Evolutionary conservation across 805 yeast genomes (phyloP), one percentile per base, ranked within the genome.

Genomic region (Candida pseudoglaebosa): DNA sequence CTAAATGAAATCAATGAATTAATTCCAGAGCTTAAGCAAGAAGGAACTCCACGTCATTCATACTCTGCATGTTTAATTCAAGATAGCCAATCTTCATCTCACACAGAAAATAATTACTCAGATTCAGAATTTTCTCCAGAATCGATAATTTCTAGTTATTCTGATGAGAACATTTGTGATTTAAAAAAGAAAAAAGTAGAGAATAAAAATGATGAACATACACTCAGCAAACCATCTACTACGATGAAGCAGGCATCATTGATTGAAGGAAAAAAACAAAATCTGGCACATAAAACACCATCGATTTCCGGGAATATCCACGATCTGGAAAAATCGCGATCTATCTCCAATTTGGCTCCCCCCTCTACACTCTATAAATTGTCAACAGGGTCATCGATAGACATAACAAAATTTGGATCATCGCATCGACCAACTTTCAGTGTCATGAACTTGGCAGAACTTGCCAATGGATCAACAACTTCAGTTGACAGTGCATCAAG

Each of bases 351-450:
- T 26, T 40, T 52, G 20, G 38, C 45, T 3, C 30, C 33, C 13
- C 20, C 32, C 10, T 32, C 34, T 8, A 29, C 31, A 7, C 17
- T 54, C 7, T 54, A 50, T 39, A 44, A 46, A 32, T 39, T 51
- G 24, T 41, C 56, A 1, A 39, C 52, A 33, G 71, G 71, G 3
- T 67, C 73, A 26, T 65, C 62, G 5, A 53, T 68, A 32, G 70
- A 68, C 50, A 54, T 68, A 18, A 41, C 54, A 21, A 63, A 66
- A 41, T 68, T 68, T 47, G 74, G 74, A 15, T 61, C 59, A 38
- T 51, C 43, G 37, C 50, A 66, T 48, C 56, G 57, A 40, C 74
- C 74, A 4, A 54, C 68, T 2, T 68, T 68, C 40, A 21, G n/a
- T 14, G 18, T 38, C 2, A 32, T 16, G 4, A 20, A 28, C 20